Conservation (phyloP, 768 basidiomycete genomes). For the Mycena maculata region DNA sequence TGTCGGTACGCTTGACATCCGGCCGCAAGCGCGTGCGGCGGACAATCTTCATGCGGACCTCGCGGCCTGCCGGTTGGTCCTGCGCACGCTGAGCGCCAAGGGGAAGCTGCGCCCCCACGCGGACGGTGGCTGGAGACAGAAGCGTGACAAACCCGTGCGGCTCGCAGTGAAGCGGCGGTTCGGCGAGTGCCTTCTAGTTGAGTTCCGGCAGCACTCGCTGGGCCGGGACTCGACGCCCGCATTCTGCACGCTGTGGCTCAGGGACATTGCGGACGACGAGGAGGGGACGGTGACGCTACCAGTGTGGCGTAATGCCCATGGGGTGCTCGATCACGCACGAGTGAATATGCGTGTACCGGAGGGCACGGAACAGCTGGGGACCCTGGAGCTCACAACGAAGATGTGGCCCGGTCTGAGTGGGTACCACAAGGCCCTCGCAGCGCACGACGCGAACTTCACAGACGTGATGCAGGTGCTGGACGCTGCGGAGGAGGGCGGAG, state of each 20-base stretch:
- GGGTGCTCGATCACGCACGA: conserved; percentile 33
- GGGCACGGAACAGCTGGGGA: conserved; percentile 42
- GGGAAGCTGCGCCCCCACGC: conserved; percentile 48
- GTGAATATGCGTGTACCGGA: conserved; percentile 30
- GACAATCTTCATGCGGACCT: conserved; percentile 49
- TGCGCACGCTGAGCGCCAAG: conserved; percentile 53
- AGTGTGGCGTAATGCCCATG: conserved; percentile 30
- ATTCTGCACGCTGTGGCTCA: conserved; percentile 55
- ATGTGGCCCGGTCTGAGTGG: conserved; percentile 56
- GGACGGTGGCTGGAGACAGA: conserved; percentile 50
- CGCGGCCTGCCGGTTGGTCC: conserved; percentile 51
- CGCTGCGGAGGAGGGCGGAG: conserved; percentile 51
- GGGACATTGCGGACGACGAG: conserved; percentile 47
- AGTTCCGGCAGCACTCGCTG: conserved; percentile 49
- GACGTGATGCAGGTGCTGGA: conserved; percentile 59
- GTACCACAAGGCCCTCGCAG: conserved; percentile 52
- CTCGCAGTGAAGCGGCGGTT: conserved; percentile 56
- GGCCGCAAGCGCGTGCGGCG: conserved; percentile 44
- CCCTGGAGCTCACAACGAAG: conserved; percentile 51
- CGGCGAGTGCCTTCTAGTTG: conserved; percentile 52
- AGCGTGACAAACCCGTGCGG: conserved; percentile 43
- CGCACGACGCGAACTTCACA: conserved; percentile 48
- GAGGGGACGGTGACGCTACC: conserved; percentile 23
- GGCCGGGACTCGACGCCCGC: conserved; percentile 51
- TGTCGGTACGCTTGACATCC: conserved; percentile 71